phyloP scores from a whole-genome alignment of 768 basidiomycete species.

The Galerina marginata region DNA sequence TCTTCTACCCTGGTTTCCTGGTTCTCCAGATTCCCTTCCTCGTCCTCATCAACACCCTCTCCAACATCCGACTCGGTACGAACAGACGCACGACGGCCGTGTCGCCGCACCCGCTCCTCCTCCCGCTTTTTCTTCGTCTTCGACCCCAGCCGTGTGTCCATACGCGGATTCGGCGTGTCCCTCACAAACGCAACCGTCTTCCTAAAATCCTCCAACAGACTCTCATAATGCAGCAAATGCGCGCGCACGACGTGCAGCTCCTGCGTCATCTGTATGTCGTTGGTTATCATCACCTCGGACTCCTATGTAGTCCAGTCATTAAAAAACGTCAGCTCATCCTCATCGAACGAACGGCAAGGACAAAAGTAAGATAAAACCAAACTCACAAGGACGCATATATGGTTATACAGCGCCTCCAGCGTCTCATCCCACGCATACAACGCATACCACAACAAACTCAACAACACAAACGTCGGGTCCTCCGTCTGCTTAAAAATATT shows the following conservation, averaged over 20 bases:
- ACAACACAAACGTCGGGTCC: constrained; percentile 61
- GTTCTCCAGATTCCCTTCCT: no score
- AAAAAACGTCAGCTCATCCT: no score
- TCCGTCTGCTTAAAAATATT: constrained; percentile 42
- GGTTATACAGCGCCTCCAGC: constrained; percentile 54
- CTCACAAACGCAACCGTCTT: constrained; percentile 56
- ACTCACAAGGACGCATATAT: constrained; percentile 53
- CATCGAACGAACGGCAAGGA: background rate
- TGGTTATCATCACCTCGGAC: constrained; percentile 43
- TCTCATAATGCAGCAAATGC: constrained; percentile 59
- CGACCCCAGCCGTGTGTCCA: no score
- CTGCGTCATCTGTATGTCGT: constrained; percentile 50
- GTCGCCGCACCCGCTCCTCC: no score
- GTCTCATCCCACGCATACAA: constrained; percentile 68
- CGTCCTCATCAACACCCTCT: no score
- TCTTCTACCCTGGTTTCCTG: background rate
- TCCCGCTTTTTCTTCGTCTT: no score
- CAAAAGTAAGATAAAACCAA: background rate
- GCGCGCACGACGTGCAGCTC: constrained; percentile 63
- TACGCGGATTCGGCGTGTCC: constrained; percentile 50
- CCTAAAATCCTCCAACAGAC: constrained; percentile 57
- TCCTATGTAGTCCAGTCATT: constrained; percentile 47
- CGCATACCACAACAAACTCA: constrained; percentile 62
- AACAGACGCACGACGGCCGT: no score
- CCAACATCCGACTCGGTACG: background rate